Base-by-base conservation (phyloP, 352 stramenopile genomes). In the Phytophthora boehmeriae region DNA sequence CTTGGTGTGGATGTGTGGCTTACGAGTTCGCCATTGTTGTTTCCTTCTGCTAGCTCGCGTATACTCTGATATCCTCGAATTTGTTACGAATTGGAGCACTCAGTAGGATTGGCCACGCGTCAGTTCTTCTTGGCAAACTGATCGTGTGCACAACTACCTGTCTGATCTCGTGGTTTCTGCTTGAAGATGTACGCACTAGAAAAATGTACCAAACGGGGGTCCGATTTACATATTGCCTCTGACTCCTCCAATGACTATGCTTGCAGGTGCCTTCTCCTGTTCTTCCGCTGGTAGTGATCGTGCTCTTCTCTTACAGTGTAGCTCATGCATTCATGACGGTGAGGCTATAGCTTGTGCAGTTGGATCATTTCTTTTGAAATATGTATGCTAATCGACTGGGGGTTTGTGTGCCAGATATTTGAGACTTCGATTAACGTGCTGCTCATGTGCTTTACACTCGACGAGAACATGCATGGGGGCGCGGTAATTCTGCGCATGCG, bases 381-480 rank as follows among this genome's bases (percentile, higher is more conserved):
- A 3, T 45, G 35, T 19, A 44, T 11, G n/a, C 46, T 30, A 47
- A 14, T 19, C 60, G 22, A 46, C 14, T 44, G 34, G 25, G 17
- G 2, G 8, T 30, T 47, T 53, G 28, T 41, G 9, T 32, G 35
- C 19, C 27, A 94, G 85, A 88, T 94, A 42, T 94, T 91, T 65
- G 86, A 94, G 57, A 94, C 86, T 14, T 89, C 86, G 5, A 84
- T 94, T 66, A 94, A 92, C 50, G 81, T 94, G 71, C 66, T 94
- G 34, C 73, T 94, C 43, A 83, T 94, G 78, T 92, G 86, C 55
- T 94, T 94, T 59, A 92, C 83, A 13, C 67, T 94, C 55, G 86
- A 94, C 43, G 86, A 94, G 51, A 92, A 89, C 54, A 78, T 92
- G 65, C 78, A 94, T 56, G 86, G 86, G 86, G 86, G 17, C 80